These are phyloP conservation scores for Aspergillus bertholletiae DNA, from an alignment of 495 filamentous ascomycete species.

Conservation along the genomic window DNA sequence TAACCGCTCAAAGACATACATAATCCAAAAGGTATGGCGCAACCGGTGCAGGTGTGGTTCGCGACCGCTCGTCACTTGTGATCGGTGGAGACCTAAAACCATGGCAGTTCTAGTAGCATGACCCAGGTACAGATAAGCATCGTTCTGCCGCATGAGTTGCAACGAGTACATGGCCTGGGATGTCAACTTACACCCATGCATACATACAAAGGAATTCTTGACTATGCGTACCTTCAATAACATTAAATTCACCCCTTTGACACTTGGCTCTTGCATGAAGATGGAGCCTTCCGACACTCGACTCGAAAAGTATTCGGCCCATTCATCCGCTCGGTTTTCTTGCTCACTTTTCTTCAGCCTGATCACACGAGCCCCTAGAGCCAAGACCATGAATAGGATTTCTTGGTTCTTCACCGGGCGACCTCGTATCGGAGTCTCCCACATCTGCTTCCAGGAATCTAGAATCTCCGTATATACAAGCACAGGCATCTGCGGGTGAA, in stretches of 20 bases:
- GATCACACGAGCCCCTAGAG: constrained; percentile 6
- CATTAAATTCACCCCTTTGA: constrained; percentile 10
- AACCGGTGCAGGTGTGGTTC: constrained; percentile 10
- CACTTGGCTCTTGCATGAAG: constrained; percentile 10
- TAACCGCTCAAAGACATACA: constrained; percentile 9
- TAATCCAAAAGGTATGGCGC: constrained; percentile 10
- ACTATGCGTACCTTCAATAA: constrained; percentile 5
- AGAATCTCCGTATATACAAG: constrained; percentile 7
- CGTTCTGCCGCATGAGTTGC: constrained; percentile 11
- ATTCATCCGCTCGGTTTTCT: constrained; percentile 5
- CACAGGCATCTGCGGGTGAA: constrained; percentile 12
- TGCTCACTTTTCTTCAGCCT: constrained; percentile 3
- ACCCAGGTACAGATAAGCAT: constrained; percentile 13
- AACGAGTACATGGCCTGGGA: constrained; percentile 10
- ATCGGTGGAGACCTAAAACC: constrained; percentile 9
- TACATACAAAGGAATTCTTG: neutral
- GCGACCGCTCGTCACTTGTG: constrained; percentile 9
- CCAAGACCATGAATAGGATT: constrained; percentile 12
- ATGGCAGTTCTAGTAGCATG: constrained; percentile 10
- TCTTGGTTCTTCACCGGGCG: constrained; percentile 9
- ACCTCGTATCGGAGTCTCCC: constrained; percentile 9
- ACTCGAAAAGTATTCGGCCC: constrained; percentile 11
- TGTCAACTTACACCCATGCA: neutral
- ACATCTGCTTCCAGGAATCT: constrained; percentile 10
- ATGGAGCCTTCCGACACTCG: constrained; percentile 8